A percentile compares a stretch with the other conserved stretches of the same genome.
Evolutionary conservation across 768 basidiomycete species (phyloP).

Genomic region (Podaxis sp.): DNA sequence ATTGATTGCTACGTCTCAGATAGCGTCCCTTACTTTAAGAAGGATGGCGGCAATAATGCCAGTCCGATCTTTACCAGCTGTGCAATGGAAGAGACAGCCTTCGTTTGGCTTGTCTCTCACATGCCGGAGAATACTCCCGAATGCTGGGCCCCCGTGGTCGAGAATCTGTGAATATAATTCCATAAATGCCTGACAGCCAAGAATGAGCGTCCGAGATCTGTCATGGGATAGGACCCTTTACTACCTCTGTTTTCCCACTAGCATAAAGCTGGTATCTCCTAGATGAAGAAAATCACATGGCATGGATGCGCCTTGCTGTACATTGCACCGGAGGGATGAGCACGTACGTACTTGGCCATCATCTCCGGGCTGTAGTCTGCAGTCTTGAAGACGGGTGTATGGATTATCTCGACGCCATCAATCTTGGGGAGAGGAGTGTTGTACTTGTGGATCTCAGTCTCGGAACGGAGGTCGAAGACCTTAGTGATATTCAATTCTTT

Average conservation of each 20-base stretch:
- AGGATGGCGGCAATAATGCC: constrained; percentile 74
- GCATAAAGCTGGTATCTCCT: constrained; percentile 77
- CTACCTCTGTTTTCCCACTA: constrained; percentile 76
- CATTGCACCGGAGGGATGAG: constrained; percentile 18
- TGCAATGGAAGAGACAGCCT: constrained; percentile 75
- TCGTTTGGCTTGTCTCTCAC: constrained; percentile 68
- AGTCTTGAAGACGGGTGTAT: constrained; percentile 63
- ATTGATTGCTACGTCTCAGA: neutral
- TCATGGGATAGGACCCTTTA: constrained; percentile 3
- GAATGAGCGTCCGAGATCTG: neutral
- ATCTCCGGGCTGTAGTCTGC: constrained; percentile 84
- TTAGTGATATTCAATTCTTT: constrained; percentile 61
- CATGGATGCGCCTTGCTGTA: constrained; percentile 18
- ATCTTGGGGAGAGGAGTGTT: constrained; percentile 62
- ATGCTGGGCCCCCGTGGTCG: constrained; percentile 67
- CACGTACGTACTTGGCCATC: constrained; percentile 78
- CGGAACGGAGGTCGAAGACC: constrained; percentile 78
- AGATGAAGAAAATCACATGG: constrained; percentile 24
- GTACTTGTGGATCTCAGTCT: constrained; percentile 78
- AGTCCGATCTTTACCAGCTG: constrained; percentile 85
- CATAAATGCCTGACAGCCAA: constrained; percentile 63
- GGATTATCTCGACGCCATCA: constrained; percentile 60
- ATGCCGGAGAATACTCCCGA: constrained; percentile 71
- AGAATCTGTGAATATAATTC: constrained; percentile 80
- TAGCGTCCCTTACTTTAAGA: constrained; percentile 49